A percentile compares a stretch with the other conserved stretches of the same genome.
phyloP scores from a whole-genome alignment of 768 basidiomycete genomes.

The Gelatoporia subvermispora region DNA sequence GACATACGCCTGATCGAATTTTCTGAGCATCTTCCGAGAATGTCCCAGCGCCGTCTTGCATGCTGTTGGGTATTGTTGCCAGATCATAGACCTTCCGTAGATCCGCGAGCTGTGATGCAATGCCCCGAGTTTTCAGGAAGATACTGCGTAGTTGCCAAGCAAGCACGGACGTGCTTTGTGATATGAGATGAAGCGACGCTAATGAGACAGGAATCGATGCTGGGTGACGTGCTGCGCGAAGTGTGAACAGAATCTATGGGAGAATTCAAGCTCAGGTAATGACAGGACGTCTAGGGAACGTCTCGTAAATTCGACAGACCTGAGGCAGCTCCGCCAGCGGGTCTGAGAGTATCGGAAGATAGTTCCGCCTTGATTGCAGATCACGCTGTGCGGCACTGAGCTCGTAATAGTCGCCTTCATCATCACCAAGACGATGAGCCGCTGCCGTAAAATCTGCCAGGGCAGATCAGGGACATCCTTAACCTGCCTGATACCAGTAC shows the following conservation, averaged over 20 bases:
- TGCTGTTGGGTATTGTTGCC: slow-evolving; percentile 13
- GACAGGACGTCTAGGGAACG: no score
- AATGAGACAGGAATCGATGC: slow-evolving; percentile 25
- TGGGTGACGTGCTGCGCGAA: no score
- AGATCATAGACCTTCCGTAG: slow-evolving; percentile 16
- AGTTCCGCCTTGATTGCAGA: slow-evolving; percentile 5
- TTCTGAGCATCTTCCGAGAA: slow-evolving; percentile 17
- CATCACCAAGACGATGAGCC: slow-evolving; percentile 30
- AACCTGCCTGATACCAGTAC: not conserved
- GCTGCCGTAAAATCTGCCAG: slow-evolving; percentile 28
- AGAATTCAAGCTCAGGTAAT: no score
- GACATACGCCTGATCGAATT: slow-evolving; percentile 42
- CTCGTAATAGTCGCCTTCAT: slow-evolving; percentile 33
- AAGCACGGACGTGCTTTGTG: slow-evolving; percentile 23
- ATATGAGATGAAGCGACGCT: slow-evolving; percentile 29
- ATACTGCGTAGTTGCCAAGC: slow-evolving; percentile 15
- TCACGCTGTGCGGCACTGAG: slow-evolving; percentile 27
- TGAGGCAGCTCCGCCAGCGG: no score
- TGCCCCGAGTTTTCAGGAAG: slow-evolving; percentile 12
- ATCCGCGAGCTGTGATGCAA: slow-evolving; percentile 12
- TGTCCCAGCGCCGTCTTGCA: slow-evolving; percentile 12
- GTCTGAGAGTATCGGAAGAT: not conserved
- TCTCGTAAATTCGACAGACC: no score
- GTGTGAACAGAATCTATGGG: no score
- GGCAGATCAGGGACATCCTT: slow-evolving; percentile 8